Percentiles rank a stretch among this genome's conserved stretches.
Conservation (phyloP, 2,329 filamentous ascomycete species). For the Calonectria fujianensis region DNA sequence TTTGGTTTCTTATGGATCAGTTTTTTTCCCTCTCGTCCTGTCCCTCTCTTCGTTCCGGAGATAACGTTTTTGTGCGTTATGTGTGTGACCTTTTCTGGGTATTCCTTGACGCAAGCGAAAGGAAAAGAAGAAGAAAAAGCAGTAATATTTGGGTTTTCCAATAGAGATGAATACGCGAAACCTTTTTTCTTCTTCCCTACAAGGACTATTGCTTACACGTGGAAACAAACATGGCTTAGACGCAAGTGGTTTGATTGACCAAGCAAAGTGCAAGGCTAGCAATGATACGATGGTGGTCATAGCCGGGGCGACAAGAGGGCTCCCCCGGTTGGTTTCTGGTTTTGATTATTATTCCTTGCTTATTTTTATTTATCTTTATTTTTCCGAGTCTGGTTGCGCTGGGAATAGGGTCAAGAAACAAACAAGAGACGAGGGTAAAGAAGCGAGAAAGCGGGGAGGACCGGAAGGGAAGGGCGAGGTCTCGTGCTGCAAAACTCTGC, state of each 20-base stretch:
- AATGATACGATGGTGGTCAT: slow-evolving; percentile 29
- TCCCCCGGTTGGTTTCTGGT: not conserved
- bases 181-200: not conserved
- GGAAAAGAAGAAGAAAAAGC: not conserved
- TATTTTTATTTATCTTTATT: not conserved
- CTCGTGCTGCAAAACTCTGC: slow-evolving; percentile 23
- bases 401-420: slow-evolving; percentile 17
- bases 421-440: not conserved
- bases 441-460: not conserved
- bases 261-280: not conserved
- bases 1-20: not conserved
- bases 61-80: not conserved
- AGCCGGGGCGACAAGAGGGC: not conserved
- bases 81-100: slow-evolving; percentile 7
- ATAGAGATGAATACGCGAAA: slow-evolving; percentile 10
- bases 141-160: slow-evolving; percentile 5
- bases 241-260: slow-evolving; percentile 20
- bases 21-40: not conserved
- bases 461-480: slow-evolving; percentile 2
- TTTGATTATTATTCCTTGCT: not conserved
- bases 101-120: not conserved
- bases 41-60: slow-evolving; percentile 2
- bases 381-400: not conserved
- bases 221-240: not conserved
- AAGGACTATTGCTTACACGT: not conserved